Conservation (phyloP, 2,329 filamentous ascomycete genomes). For the Nigrospora sphaerica region DNA sequence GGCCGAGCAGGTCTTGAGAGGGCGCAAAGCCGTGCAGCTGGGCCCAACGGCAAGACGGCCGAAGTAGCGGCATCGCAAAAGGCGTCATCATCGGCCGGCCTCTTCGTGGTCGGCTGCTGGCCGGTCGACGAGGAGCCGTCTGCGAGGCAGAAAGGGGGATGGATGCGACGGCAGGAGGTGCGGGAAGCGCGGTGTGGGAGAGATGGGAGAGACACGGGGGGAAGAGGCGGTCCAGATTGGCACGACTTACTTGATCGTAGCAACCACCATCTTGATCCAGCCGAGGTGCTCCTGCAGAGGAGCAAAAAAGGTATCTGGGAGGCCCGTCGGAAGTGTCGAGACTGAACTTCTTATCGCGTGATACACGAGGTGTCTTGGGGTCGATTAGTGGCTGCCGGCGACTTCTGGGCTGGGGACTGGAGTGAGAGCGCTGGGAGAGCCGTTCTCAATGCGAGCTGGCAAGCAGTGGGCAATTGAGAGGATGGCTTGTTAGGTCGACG, state of each 20-base stretch:
- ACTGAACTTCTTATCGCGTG: conserved; percentile 7
- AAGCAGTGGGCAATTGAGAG: no score
- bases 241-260: conserved; percentile 54
- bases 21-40: no score
- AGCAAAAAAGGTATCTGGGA: conserved; percentile 16
- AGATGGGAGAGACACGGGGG: not conserved
- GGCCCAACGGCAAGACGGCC: no score
- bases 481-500: not conserved
- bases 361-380: not conserved
- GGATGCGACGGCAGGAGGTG: no score
- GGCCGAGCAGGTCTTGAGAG: no score
- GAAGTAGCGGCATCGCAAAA: no score
- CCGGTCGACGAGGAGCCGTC: no score
- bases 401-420: conserved; percentile 1
- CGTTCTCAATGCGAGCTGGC: no score
- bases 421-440: not conserved
- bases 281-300: conserved; percentile 28
- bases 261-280: conserved; percentile 49
- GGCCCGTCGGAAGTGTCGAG: conserved; percentile 1
- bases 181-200: no score
- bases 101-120: no score
- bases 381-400: conserved; percentile 1
- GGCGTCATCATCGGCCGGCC: no score
- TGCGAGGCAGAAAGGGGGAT: no score
- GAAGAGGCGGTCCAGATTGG: not conserved